Base-by-base conservation (phyloP, 2,329 filamentous ascomycete genomes). In the Cryphonectria naterciae region DNA sequence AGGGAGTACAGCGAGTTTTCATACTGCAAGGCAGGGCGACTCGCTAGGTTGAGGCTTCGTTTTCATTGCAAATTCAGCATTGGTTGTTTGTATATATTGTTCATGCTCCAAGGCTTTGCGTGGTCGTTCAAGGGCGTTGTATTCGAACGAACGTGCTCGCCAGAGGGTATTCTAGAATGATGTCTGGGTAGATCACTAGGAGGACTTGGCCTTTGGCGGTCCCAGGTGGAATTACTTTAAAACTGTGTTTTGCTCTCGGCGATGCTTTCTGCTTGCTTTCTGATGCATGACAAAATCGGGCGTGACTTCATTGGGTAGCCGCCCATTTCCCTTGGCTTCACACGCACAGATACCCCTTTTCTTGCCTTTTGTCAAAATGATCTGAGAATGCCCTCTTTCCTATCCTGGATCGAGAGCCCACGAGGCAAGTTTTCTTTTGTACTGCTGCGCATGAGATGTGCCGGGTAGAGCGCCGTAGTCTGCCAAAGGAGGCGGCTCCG, bases 1-100 rank as follows among this genome's bases (percentile, higher is more conserved):
- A 19, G 60, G 22, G 10, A 72, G 70, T 32, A 65, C 64, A 61
- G 41, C 60, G n/a, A 72, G 70, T 58, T 72, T 70, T 52, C 52
- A 72, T 17, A 72, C 70, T 64, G 70, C 70, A 41, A 52, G 64
- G 35, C 64, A 66, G n/a, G 19, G 25, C 6, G 25, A 56, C 19
- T 66, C 49, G 4, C 2, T 6, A 8, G 6, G 19, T 37, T 56
- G 22, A 66, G 10, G 7, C 15, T 32, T 28, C 5, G 19, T 10
- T 8, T 35, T 58, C 28, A 3, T n/a, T n/a, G 0, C 19, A n/a
- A n/a, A 10, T 10, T 10, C 46, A n/a, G 46, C 22, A 58, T 58
- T 58, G 25, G 25, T 58, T 19, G 4, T 2, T 15, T 32, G 28
- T 32, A 35, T 5, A 49, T 52, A 6, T 32, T 17, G 2, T 56